Percentiles rank a stretch among this genome's conserved stretches.
These are phyloP conservation scores for Carex scoparia DNA, from an alignment of 176 grass and related monocot species.

Conservation along the genomic window DNA sequence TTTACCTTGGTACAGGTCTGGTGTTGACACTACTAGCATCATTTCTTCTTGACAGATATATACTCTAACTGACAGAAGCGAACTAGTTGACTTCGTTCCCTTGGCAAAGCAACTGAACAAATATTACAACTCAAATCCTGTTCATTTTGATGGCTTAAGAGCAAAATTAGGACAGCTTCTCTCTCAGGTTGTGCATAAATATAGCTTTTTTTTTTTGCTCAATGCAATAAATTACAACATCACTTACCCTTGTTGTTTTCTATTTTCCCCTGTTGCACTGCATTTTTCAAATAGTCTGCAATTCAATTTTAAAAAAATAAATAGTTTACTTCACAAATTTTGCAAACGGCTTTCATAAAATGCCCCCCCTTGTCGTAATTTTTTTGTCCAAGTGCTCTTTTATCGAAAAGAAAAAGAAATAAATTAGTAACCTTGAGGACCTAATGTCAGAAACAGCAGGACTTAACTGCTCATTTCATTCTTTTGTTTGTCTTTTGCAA, in stretches of 20 bases:
- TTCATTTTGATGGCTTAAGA: conserved; percentile 54
- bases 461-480: background rate
- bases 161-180: conserved; percentile 31
- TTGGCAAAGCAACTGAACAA: conserved; percentile 54
- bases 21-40: conserved; percentile 3
- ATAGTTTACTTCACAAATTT: background rate
- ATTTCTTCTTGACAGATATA: conserved; percentile 52
- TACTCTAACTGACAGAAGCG: conserved; percentile 56
- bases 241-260: background rate
- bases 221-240: background rate
- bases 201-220: background rate
- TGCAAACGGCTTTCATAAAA: background rate
- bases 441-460: background rate
- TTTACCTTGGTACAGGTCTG: background rate
- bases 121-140: conserved; percentile 55
- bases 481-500: background rate
- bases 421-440: background rate
- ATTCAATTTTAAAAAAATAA: background rate
- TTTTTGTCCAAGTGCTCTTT: background rate
- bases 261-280: background rate
- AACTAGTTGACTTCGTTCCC: conserved; percentile 64
- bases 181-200: background rate
- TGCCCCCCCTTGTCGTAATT: background rate
- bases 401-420: too few relatives aligned
- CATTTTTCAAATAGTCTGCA: background rate